Percentiles rank a stretch among this genome's conserved stretches.
Evolutionary conservation across 306 rosid species (phyloP).

Genomic region (Lagenaria siceraria): DNA sequence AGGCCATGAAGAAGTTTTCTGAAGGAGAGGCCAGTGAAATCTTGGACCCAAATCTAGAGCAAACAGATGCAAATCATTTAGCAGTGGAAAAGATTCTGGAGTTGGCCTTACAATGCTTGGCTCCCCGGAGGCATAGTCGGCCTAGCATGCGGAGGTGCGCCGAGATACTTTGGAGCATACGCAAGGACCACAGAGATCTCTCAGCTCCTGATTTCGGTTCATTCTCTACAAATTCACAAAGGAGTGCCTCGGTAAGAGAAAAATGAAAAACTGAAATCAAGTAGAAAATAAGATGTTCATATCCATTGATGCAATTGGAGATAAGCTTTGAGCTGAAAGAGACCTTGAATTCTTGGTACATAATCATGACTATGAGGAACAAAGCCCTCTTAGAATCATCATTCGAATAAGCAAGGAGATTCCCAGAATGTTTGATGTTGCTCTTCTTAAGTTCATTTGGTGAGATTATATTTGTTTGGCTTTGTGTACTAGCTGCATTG

Average conservation of each 20-base stretch:
- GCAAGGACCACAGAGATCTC: slow-evolving; percentile 63
- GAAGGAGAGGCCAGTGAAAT: slow-evolving; percentile 40
- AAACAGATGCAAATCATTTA: slow-evolving; percentile 28
- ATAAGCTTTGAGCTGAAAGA: not conserved
- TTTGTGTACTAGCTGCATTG: not conserved
- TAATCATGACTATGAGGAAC: not conserved
- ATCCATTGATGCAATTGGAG: not conserved
- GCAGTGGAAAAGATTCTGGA: slow-evolving; percentile 72
- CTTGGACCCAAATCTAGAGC: slow-evolving; percentile 70
- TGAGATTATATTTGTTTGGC: not conserved
- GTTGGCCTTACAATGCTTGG: slow-evolving; percentile 86
- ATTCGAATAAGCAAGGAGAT: not conserved
- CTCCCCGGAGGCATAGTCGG: slow-evolving; percentile 78
- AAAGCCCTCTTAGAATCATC: not conserved
- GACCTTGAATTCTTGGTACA: not conserved
- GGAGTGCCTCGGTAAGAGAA: slow-evolving; percentile 22
- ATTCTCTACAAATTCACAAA: slow-evolving; percentile 39
- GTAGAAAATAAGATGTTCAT: not conserved
- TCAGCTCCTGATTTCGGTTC: slow-evolving; percentile 46
- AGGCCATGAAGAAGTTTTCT: slow-evolving; percentile 79
- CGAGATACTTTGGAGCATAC: slow-evolving; percentile 87
- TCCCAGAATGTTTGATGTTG: not conserved
- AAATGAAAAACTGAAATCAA: slow-evolving; percentile 5
- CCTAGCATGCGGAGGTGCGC: slow-evolving; percentile 86
- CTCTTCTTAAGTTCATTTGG: not conserved